These are phyloP conservation scores for Gossypium mustelinum DNA, from an alignment of 345 rosid species.

Conservation along the genomic window DNA sequence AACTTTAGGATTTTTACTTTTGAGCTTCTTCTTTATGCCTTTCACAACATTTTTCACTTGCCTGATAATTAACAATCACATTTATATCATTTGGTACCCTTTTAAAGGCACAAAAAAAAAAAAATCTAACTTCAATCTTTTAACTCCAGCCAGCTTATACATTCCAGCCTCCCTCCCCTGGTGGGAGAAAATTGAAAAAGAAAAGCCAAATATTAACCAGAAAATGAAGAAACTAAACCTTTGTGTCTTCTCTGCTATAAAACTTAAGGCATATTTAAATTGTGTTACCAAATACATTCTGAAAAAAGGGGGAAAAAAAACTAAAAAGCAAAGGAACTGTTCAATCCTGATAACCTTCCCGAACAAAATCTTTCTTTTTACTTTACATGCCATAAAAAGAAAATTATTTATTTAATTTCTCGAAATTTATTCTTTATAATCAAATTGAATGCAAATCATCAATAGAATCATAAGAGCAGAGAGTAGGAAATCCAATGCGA, in stretches of 20 bases:
- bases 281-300: background rate
- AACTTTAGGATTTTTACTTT: conserved; percentile 86
- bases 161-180: no score
- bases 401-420: background rate
- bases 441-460: background rate
- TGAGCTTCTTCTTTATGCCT: conserved; percentile 83
- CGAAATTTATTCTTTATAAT: background rate
- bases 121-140: no score
- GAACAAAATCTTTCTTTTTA: background rate
- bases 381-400: background rate
- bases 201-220: no score
- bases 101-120: no score
- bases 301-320: background rate
- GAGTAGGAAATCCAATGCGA: conserved; percentile 15
- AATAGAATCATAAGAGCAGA: conserved; percentile 1
- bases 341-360: background rate
- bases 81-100: no score
- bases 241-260: no score
- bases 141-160: no score
- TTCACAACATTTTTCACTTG: conserved; percentile 94
- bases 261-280: background rate
- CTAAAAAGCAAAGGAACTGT: background rate
- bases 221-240: no score
- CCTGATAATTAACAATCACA: conserved; percentile 36
- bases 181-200: no score